Conservation (phyloP, 2,329 filamentous ascomycete genomes). For the Trichoderma lentiforme region DNA sequence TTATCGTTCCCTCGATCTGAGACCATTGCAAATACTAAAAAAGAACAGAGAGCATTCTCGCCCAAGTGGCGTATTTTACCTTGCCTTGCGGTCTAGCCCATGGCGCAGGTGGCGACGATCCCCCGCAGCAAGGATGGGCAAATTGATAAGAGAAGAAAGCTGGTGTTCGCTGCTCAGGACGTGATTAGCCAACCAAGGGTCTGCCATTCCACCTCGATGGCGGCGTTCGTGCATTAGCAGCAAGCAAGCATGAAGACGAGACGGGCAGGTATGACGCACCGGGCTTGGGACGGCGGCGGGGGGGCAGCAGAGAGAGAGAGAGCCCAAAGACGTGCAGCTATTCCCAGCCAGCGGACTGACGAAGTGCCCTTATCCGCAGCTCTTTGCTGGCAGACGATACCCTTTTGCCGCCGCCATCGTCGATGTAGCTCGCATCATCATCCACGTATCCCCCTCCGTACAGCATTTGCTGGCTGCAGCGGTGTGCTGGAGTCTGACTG, state of each 20-base stretch:
- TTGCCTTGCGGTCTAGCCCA: not conserved
- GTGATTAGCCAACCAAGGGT: conserved; percentile 14
- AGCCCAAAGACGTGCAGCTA: not conserved
- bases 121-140: conserved; percentile 7
- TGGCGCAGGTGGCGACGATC: conserved; percentile 12
- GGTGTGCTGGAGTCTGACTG: conserved; percentile 6
- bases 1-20: not conserved
- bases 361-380: conserved; percentile 2
- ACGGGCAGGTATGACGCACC: conserved; percentile 21
- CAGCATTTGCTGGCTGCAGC: not conserved
- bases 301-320: not conserved
- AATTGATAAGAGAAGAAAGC: conserved; percentile 12
- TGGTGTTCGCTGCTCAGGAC: not conserved
- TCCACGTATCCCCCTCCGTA: not conserved
- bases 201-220: conserved; percentile 1
- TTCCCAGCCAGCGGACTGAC: not conserved
- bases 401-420: not conserved
- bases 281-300: not conserved
- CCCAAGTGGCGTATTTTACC: conserved; percentile 14
- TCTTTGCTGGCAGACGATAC: not conserved
- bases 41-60: not conserved
- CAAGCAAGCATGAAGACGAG: conserved; percentile 16
- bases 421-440: not conserved
- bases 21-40: not conserved
- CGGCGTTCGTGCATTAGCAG: conserved; percentile 19